Conservation (phyloP, 1,284 basidiomycete genomes). For the Tilletia caries region DNA sequence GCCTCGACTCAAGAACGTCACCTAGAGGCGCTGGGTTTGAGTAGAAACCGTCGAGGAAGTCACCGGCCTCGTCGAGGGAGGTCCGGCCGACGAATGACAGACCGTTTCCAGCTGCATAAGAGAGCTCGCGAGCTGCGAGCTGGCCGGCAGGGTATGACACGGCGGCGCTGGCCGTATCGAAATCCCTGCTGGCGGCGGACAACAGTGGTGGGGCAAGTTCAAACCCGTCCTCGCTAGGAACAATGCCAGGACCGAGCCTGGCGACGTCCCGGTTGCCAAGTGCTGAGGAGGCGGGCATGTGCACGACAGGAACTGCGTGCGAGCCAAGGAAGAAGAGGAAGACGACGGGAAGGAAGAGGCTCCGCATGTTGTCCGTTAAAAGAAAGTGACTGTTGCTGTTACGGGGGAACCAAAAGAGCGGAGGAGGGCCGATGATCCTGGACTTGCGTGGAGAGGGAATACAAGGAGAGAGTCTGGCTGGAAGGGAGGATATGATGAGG, state of each 20-base stretch:
- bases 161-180: background rate
- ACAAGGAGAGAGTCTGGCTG: too few relatives aligned
- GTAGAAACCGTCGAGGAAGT: background rate
- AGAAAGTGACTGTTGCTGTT: background rate
- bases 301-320: background rate
- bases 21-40: background rate
- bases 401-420: background rate
- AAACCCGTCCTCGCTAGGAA: too few relatives aligned
- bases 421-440: too few relatives aligned
- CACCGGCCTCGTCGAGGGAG: slow-evolving; percentile 6
- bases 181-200: background rate
- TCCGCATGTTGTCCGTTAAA: slow-evolving; percentile 8
- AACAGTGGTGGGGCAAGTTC: too few relatives aligned
- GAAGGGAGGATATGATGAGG: too few relatives aligned
- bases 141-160: slow-evolving; percentile 11
- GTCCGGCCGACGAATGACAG: slow-evolving; percentile 6
- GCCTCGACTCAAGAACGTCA: background rate
- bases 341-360: slow-evolving; percentile 7
- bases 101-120: background rate
- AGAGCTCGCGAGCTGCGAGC: slow-evolving; percentile 15
- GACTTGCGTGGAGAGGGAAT: too few relatives aligned
- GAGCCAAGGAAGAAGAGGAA: slow-evolving; percentile 1
- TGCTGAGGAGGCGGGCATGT: background rate
- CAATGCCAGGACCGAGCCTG: too few relatives aligned
- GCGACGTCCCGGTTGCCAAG: too few relatives aligned